A percentile compares a stretch with the other conserved stretches of the same genome.
Conservation (phyloP, 371 early-diverging fungal species). For the Mucor indicus region DNA sequence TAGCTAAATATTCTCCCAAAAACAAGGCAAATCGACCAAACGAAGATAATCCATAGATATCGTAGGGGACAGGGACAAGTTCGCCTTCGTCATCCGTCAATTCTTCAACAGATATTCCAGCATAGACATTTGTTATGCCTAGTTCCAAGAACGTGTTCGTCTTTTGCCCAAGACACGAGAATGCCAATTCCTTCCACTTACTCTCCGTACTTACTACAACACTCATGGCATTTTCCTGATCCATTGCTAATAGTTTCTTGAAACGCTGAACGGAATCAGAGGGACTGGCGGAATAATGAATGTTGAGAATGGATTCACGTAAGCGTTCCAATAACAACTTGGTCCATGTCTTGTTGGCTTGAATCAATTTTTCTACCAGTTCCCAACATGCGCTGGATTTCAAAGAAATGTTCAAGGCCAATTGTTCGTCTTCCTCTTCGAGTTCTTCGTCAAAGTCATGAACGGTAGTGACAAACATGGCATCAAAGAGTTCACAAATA, state of each 20-base stretch:
- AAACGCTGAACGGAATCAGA: conserved; percentile 23
- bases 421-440: conserved; percentile 9
- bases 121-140: conserved; percentile 17
- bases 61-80: conserved; percentile 35
- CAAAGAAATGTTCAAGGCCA: too few species aligned
- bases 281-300: conserved; percentile 35
- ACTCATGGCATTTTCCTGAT: not conserved
- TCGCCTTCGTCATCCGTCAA: conserved; percentile 32
- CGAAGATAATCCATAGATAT: conserved; percentile 53
- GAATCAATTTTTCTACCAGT: too few species aligned
- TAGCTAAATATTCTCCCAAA: conserved; percentile 35
- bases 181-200: conserved; percentile 20
- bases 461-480: conserved; percentile 21
- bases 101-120: conserved; percentile 12
- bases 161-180: conserved; percentile 5
- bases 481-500: conserved; percentile 26
- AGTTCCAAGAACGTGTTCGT: conserved; percentile 20
- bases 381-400: too few species aligned
- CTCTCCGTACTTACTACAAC: conserved; percentile 15
- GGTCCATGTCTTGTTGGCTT: too few species aligned
- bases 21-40: conserved; percentile 53
- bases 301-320: conserved; percentile 39
- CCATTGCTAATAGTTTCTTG: conserved; percentile 8
- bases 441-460: too few species aligned
- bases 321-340: conserved; percentile 29